A percentile compares a stretch with the other conserved stretches of the same genome.
These are phyloP conservation scores for Epithele typhae DNA, from an alignment of 768 basidiomycete species.

Conservation along the genomic window DNA sequence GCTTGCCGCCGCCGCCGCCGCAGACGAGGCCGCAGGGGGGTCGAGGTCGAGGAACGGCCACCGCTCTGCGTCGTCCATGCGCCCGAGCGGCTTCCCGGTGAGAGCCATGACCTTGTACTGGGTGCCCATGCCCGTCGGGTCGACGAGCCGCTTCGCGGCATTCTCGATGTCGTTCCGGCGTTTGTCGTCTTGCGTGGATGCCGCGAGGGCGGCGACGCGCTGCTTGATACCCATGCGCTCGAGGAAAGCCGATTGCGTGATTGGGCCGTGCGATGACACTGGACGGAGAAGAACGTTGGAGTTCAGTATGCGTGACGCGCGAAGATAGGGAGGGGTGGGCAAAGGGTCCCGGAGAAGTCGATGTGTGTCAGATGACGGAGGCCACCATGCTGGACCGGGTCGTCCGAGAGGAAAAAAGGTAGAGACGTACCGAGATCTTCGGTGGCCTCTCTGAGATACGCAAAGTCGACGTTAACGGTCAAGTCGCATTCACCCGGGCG, in stretches of 20 bases:
- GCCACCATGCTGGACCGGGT: no score
- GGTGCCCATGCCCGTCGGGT: conserved; percentile 78
- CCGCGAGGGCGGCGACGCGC: conserved; percentile 61
- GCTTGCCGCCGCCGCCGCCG: no score
- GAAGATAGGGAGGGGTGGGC: no score
- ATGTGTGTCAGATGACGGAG: not conserved
- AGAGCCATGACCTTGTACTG: conserved; percentile 82
- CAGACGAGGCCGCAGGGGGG: not conserved
- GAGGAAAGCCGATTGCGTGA: conserved; percentile 76
- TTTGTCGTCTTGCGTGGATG: conserved; percentile 44
- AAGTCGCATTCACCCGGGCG: conserved; percentile 86
- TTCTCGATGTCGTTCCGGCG: conserved; percentile 48
- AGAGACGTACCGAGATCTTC: conserved; percentile 50
- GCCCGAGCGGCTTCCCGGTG: conserved; percentile 19
- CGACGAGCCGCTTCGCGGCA: conserved; percentile 70
- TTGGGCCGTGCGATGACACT: conserved; percentile 57
- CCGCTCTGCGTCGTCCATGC: conserved; percentile 13
- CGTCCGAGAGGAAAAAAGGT: not conserved
- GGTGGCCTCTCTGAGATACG: conserved; percentile 77
- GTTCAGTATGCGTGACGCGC: not conserved
- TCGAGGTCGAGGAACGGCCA: conserved; percentile 20
- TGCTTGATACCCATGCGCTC: conserved; percentile 67
- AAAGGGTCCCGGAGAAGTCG: no score
- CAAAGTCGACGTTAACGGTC: conserved; percentile 97
- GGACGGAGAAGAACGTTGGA: not conserved